phyloP scores from a whole-genome alignment of 2,329 filamentous ascomycete species.

The Pseudogymnoascus sp. region DNA sequence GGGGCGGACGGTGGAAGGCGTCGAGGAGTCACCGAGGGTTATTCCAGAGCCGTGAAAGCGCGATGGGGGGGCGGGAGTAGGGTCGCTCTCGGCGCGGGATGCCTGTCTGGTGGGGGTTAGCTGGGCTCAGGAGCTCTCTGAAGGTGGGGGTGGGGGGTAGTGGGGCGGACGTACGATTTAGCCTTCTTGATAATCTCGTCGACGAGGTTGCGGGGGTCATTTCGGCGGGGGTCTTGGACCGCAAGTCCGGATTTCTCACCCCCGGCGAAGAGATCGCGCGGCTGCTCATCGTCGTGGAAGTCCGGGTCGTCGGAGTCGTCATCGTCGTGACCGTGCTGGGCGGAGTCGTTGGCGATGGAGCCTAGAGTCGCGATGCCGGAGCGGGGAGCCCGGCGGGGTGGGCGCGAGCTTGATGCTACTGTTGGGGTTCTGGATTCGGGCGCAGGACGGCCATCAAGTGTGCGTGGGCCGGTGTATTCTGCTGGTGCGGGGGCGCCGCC shows the following conservation, averaged over 20 bases:
- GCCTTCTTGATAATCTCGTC: conserved; percentile 60
- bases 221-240: conserved; percentile 53
- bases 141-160: not conserved
- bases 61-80: conserved; percentile 40
- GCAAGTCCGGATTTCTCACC: conserved; percentile 75
- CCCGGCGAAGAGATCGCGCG: conserved; percentile 69
- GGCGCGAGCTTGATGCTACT: conserved; percentile 20
- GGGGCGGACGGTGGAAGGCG: too few relatives aligned
- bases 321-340: conserved; percentile 46
- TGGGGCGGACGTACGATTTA: conserved; percentile 40
- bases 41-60: conserved; percentile 65
- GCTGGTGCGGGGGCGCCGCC: conserved; percentile 31
- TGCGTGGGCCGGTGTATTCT: conserved; percentile 54
- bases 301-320: conserved; percentile 55
- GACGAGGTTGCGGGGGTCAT: conserved; percentile 50
- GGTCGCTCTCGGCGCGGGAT: conserved; percentile 47
- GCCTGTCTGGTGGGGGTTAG: conserved; percentile 46
- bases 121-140: not conserved
- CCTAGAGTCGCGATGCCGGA: conserved; percentile 54
- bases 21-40: conserved; percentile 72
- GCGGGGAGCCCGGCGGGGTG: conserved; percentile 19
- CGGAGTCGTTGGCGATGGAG: conserved; percentile 35
- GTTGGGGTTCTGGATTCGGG: conserved; percentile 34
- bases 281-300: conserved; percentile 48
- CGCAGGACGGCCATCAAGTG: conserved; percentile 55